Base-by-base conservation (phyloP, 2,329 filamentous ascomycete species). In the Neopestalotiopsis clavispora region DNA sequence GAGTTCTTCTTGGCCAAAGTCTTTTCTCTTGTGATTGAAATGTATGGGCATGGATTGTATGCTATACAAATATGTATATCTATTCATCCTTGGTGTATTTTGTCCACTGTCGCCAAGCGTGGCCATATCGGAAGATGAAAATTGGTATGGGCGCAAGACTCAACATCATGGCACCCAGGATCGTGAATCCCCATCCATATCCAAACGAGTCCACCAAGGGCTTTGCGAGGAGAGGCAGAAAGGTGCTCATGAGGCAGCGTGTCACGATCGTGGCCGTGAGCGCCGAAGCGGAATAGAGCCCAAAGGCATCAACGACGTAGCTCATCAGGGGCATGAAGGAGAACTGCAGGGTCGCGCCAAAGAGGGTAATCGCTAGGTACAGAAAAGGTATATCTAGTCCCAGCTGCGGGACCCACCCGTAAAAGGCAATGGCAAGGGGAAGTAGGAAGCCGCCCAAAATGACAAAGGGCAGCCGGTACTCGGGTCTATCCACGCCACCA, bases 301-400 rank as follows among this genome's bases (percentile, higher is more conserved):
- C 86, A 68, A 85, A 87, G 0, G 87, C 85, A 69, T 90, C 87
- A 2, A 89, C 87, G 0, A 89, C 81, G 70, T 89, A 90, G 0
- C 86, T 82, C 68, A 83, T 84, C 2, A 89, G 68, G 0, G 87
- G 86, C 23, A 90, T 74, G 61, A 84, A 79, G 4, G 80, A 79
- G 2, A 89, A 75, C 63, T 85, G 78, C 2, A 87, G 75, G 4
- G 81, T 78, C 23, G 80, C 75, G 12, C 87, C 87, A 5, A 87
- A 75, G 1, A 85, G n/a, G 2, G 75, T 81, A 0, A 86, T 80
- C 0, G 80, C 75, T 0, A 83, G 34, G 0, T 90, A 77, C 20
- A 89, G 74, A 0, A 84, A 30, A 0, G 78, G 67, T 0, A 87
- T 75, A 0, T 84, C 83, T 3, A 85, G 77, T 0, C 69, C 78